Evolutionary conservation across 2,329 filamentous ascomycete genomes (phyloP), one percentile per base, ranked within the genome.

Genomic region (Scortechinia acanthostroma): DNA sequence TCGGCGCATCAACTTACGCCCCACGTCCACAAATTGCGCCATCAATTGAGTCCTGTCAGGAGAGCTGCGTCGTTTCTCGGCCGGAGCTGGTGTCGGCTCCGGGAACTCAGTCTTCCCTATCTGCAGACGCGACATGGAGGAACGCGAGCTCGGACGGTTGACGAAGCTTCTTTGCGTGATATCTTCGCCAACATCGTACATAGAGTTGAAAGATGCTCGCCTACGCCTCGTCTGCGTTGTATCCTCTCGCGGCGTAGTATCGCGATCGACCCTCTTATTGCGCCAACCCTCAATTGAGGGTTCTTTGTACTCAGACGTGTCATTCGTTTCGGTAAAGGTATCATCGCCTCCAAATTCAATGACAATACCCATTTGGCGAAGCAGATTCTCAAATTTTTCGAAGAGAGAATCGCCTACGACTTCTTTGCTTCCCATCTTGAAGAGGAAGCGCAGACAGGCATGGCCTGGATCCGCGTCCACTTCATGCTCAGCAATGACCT

Each of bases 391-490:
- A 54, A 93, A 91, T 52, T 84, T 86, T 47, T 84, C 77, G 50
- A 79, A 72, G 21, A 94, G 69, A 3, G 73, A 73, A 19, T 40
- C 35, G 23, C 65, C 66, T 19, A 15, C 17, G 42, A 76, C 74
- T 47, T 73, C 71, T 54, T 79, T 74, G 48, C 80, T 81, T 44
- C 87, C 86, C 58, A 95, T 80, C 55, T 83, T 83, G 59, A 93
- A 88, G 46, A 95, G 66, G 54, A 94, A 82, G 50, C 84, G 79
- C 51, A 89, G 81, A 55, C 90, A 83, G 52, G 86, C 79, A 53
- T 82, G 80, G 55, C 91, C 87, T 52, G 85, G 73, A 54, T 87
- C 81, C n/a, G 80, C 74, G 48, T 88, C 75, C 51, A 88, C 69
- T 45, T 80, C 84, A 66, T 86, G 70, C 51, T 80, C 70, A 3